phyloP scores from a whole-genome alignment of 2,329 filamentous ascomycete genomes.

The Knufia petricola region DNA sequence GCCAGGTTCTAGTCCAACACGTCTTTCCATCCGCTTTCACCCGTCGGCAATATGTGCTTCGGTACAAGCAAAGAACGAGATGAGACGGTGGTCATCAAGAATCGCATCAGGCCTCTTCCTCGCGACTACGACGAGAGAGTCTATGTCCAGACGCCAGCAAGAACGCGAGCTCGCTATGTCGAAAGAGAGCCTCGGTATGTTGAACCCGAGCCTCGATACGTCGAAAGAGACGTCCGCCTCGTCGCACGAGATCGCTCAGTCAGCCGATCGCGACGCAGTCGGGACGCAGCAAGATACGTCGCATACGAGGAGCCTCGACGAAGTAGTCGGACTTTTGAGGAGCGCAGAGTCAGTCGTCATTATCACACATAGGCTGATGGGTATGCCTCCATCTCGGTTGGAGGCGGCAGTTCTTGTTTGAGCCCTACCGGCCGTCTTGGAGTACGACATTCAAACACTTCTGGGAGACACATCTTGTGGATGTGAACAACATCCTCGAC shows the following conservation, averaged over 20 bases:
- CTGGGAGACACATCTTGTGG: no score
- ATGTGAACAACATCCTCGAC: no score
- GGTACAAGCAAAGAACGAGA: neutral
- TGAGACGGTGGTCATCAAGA: slow-evolving; percentile 8
- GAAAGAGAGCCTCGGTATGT: no score
- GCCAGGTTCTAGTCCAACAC: no score
- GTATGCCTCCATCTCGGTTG: neutral
- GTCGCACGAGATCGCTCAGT: slow-evolving; percentile 1
- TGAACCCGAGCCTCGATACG: no score
- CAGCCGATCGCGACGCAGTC: slow-evolving; percentile 1
- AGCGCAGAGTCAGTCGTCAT: slow-evolving; percentile 1
- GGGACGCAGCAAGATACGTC: neutral
- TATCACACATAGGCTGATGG: neutral
- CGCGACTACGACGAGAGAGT: slow-evolving; percentile 1
- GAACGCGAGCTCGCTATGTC: neutral
- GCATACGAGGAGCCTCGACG: slow-evolving; percentile 5
- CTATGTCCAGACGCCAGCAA: slow-evolving; percentile 3
- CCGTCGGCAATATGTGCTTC: slow-evolving; percentile 6
- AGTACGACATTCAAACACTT: no score
- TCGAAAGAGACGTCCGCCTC: no score
- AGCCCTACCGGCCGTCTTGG: no score
- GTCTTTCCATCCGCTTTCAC: neutral
- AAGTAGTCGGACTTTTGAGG: slow-evolving; percentile 6
- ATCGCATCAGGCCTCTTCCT: slow-evolving; percentile 1
- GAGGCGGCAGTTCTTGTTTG: no score